Evolutionary conservation across 2,329 filamentous ascomycete species (phyloP), one percentile per base, ranked within the genome.

Genomic region (Cladorrhinum sp.): DNA sequence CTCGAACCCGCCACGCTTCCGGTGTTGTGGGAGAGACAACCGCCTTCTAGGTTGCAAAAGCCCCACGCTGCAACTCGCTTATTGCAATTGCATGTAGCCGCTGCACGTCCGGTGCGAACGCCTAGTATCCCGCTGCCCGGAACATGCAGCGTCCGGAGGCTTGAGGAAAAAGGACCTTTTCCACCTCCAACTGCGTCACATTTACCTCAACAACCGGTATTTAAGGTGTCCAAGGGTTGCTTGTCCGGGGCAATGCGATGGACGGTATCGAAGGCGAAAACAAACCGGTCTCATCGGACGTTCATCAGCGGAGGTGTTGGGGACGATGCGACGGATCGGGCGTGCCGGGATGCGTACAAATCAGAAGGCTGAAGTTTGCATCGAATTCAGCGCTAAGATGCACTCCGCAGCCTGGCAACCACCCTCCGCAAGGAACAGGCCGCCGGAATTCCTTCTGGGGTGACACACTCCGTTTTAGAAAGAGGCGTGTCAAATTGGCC

Each of bases 11-110:
- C 58, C 54, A 62, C 62, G 63, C 60, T 67, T 65, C 64, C 64
- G 63, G 65, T 57, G 58, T 55, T 64, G 57, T 63, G 64, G 67
- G 62, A 67, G 59, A 55, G 55, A 52, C 30, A 28, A 33, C n/a
- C 28, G 26, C 21, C 59, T 58, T 16, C 21, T 28, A 30, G 57
- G 46, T 63, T 48, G 20, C 28, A 55, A 58, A 61, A 60, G 33
- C 57, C 61, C 59, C 61, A 62, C 56, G 61, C 56, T 36, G 58
- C 60, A 63, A 53, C 46, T 64, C 62, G 66, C 65, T 62, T 64
- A 62, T 58, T 60, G 59, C 46, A 58, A 48, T 36, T 62, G 60
- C 64, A 63, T 63, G 57, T 54, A 58, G 42, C 62, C 57, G 58
- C 60, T 65, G 62, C 63, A 65, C 39, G 39, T 46, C 55, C 57